Conservation (phyloP, 345 rosid species). For the Isatis tinctoria region DNA sequence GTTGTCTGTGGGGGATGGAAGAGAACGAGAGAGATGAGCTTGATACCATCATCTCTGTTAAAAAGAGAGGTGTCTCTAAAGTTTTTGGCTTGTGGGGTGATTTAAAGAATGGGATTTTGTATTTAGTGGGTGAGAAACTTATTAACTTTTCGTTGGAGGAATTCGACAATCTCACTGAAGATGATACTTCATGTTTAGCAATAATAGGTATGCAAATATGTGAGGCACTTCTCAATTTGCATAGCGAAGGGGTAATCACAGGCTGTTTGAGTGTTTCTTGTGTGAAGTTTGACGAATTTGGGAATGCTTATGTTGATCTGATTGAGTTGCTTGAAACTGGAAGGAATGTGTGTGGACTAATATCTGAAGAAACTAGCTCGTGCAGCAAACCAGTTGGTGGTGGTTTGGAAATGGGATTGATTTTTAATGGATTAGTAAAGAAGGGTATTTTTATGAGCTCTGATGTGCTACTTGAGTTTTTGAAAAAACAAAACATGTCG, state of each 20-base stretch:
- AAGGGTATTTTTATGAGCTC: slow-evolving; percentile 54
- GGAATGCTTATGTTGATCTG: slow-evolving; percentile 53
- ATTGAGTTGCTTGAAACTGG: slow-evolving; percentile 44
- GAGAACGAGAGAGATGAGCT: slow-evolving; percentile 48
- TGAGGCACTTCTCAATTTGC: slow-evolving; percentile 58
- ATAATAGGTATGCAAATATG: slow-evolving; percentile 65
- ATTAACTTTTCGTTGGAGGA: slow-evolving; percentile 15
- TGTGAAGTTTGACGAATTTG: slow-evolving; percentile 56
- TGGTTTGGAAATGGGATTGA: slow-evolving; percentile 24
- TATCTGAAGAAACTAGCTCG: slow-evolving; percentile 28
- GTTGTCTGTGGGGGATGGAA: slow-evolving; percentile 47
- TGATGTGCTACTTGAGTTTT: slow-evolving; percentile 52
- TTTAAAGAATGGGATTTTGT: slow-evolving; percentile 47
- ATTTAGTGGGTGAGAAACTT: slow-evolving; percentile 56
- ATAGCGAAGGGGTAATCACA: slow-evolving; percentile 44
- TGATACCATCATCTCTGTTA: slow-evolving; percentile 34
- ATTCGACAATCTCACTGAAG: slow-evolving; percentile 26
- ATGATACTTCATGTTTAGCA: slow-evolving; percentile 47
- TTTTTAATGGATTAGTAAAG: slow-evolving; percentile 34
- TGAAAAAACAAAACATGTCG: slow-evolving; percentile 34
- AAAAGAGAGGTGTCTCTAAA: slow-evolving; percentile 36
- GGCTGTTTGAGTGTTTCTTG: slow-evolving; percentile 61
- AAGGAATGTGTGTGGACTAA: slow-evolving; percentile 30
- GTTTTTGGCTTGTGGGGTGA: slow-evolving; percentile 83
- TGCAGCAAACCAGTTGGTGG: slow-evolving; percentile 32